A percentile compares a stretch with the other conserved stretches of the same genome.
These are phyloP conservation scores for Panellus pusillus DNA, from an alignment of 768 basidiomycete species.

Conservation along the genomic window DNA sequence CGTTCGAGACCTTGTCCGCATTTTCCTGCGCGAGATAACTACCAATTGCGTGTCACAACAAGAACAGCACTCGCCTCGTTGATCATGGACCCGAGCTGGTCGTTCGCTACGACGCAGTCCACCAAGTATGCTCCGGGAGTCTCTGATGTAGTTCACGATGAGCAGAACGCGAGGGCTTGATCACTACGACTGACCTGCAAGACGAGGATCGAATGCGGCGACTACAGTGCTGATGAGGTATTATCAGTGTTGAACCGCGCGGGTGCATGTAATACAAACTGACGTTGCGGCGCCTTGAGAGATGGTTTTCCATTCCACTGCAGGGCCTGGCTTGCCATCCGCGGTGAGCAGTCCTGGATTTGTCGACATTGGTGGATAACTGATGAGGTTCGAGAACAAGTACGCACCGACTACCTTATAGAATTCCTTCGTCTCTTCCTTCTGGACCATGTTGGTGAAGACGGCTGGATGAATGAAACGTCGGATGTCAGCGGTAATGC, in stretches of 20 bases:
- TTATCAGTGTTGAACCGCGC: neutral
- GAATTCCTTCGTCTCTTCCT: neutral
- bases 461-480: neutral
- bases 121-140: slow-evolving; percentile 4
- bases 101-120: slow-evolving; percentile 5
- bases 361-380: neutral
- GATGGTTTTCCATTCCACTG: neutral
- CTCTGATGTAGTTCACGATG: neutral
- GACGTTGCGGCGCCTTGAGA: slow-evolving; percentile 15
- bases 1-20: neutral
- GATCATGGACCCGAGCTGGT: neutral
- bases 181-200: neutral
- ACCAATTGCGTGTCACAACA: no score
- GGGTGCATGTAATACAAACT: neutral
- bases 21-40: neutral
- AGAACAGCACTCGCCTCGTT: neutral
- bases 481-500: neutral
- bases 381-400: neutral
- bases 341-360: neutral
- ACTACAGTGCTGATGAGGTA: slow-evolving; percentile 3
- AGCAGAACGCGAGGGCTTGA: neutral
- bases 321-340: neutral
- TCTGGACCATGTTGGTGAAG: slow-evolving; percentile 1
- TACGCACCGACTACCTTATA: neutral
- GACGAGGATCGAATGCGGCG: slow-evolving; percentile 11